A percentile compares a stretch with the other conserved stretches of the same genome.
phyloP scores from a whole-genome alignment of 78 protist species.

The Dictyostelium citrinum region DNA sequence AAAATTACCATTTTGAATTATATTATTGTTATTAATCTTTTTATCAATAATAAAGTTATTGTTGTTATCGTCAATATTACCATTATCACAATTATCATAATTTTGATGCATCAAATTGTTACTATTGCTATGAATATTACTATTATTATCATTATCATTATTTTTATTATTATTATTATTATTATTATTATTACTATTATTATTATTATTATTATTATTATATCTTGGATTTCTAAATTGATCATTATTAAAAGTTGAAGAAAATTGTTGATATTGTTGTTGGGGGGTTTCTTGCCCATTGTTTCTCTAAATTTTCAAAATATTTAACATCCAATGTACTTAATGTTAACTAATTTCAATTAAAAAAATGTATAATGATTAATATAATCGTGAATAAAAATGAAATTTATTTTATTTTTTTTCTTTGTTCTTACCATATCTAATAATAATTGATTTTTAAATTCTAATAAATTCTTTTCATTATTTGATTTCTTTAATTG shows the following conservation, averaged over 20 bases:
- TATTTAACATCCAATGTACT: conserved; percentile 76
- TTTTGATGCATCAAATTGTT: background rate
- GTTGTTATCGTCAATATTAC: background rate
- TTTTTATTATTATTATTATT: background rate
- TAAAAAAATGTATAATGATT: background rate
- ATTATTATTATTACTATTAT: background rate
- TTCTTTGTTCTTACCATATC: conserved; percentile 31
- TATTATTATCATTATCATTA: background rate
- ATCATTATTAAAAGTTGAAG: background rate
- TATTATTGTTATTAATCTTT: background rate
- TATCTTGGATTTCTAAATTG: background rate
- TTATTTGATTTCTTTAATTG: conserved; percentile 44
- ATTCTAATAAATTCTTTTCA: conserved; percentile 51
- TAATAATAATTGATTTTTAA: conserved; percentile 49
- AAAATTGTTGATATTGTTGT: background rate
- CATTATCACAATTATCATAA: background rate
- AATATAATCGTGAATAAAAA: no score
- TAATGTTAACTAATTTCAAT: conserved; percentile 29
- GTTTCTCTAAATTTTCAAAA: conserved; percentile 50
- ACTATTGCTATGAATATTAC: background rate
- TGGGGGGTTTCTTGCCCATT: background rate
- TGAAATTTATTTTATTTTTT: background rate
- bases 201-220: background rate
- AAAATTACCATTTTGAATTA: background rate
- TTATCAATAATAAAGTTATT: background rate